These are phyloP conservation scores for Mentha longifolia DNA, from an alignment of 257 asterid species.

Conservation along the genomic window DNA sequence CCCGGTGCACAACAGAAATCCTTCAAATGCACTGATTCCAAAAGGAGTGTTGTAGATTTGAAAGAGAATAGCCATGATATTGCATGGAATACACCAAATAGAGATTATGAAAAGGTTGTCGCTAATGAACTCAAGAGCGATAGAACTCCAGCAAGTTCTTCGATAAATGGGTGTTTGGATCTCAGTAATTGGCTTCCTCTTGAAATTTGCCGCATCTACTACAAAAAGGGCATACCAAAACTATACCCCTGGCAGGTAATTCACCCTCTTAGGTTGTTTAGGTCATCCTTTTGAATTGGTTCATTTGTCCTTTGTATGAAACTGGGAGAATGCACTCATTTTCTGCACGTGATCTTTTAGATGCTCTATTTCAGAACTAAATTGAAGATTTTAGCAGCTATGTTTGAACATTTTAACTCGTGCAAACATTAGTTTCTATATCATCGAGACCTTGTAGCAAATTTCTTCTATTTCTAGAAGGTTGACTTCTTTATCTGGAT, in stretches of 20 bases:
- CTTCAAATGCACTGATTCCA: slow-evolving; percentile 37
- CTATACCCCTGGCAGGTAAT: slow-evolving; percentile 94
- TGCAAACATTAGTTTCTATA: neutral
- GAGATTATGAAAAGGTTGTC: slow-evolving; percentile 38
- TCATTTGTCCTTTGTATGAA: neutral
- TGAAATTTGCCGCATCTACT: slow-evolving; percentile 80
- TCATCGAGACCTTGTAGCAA: slow-evolving; percentile 3
- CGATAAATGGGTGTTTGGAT: slow-evolving; percentile 60
- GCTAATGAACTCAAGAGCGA: slow-evolving; percentile 46
- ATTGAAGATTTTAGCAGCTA: slow-evolving; percentile 10
- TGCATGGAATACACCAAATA: slow-evolving; percentile 46
- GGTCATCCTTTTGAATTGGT: slow-evolving; percentile 20
- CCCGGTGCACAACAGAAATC: slow-evolving; percentile 40
- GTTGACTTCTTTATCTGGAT: slow-evolving; percentile 8
- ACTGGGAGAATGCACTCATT: neutral
- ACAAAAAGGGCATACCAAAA: slow-evolving; percentile 80
- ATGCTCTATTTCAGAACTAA: neutral
- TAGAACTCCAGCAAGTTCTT: slow-evolving; percentile 69
- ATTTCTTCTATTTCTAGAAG: neutral
- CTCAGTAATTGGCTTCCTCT: slow-evolving; percentile 87
- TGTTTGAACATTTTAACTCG: neutral
- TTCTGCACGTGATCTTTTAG: slow-evolving; percentile 11
- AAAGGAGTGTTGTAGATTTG: slow-evolving; percentile 35
- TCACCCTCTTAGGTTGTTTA: slow-evolving; percentile 28
- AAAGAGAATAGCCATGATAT: slow-evolving; percentile 39